These are phyloP conservation scores for Penicillium mononematosum DNA, from an alignment of 495 filamentous ascomycete genomes.

Conservation along the genomic window DNA sequence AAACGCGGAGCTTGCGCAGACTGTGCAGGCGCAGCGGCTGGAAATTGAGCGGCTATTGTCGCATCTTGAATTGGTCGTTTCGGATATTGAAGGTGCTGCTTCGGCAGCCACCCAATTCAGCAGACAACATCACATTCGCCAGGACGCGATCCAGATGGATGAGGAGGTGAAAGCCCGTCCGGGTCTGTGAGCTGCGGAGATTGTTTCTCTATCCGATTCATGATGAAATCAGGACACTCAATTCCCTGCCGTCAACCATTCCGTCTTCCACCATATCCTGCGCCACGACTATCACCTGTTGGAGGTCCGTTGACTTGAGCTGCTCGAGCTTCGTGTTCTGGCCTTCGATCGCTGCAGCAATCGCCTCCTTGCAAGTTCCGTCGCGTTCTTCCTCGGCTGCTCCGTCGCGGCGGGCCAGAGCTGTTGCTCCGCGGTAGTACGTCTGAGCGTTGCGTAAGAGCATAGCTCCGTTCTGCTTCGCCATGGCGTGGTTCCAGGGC, in stretches of 20 bases:
- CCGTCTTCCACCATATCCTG: constrained; percentile 54
- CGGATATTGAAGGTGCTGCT: constrained; percentile 67
- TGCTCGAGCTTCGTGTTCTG: constrained; percentile 41
- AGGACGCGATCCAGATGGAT: constrained; percentile 46
- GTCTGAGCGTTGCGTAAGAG: constrained; percentile 62
- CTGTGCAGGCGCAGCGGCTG: constrained; percentile 62
- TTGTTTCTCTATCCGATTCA: constrained; percentile 20
- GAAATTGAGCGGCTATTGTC: constrained; percentile 70
- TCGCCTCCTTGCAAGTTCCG: constrained; percentile 44
- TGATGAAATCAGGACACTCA: constrained; percentile 40
- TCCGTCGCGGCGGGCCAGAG: constrained; percentile 44
- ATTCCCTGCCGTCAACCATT: constrained; percentile 37
- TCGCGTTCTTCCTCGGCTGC: constrained; percentile 47
- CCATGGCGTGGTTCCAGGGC: constrained; percentile 45
- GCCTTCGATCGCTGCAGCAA: constrained; percentile 45
- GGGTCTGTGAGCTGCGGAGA: constrained; percentile 21
- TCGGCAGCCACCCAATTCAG: constrained; percentile 45
- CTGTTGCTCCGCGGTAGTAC: constrained; percentile 61
- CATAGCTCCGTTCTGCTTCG: constrained; percentile 46
- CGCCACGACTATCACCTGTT: constrained; percentile 37
- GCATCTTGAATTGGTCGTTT: constrained; percentile 63
- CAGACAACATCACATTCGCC: constrained; percentile 39
- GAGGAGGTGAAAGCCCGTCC: constrained; percentile 37
- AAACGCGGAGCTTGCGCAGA: constrained; percentile 62
- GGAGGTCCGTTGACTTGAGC: constrained; percentile 31